Evolutionary conservation across 805 yeast genomes (phyloP), one percentile per base, ranked within the genome.

Genomic region (Babjeviella inositovora): DNA sequence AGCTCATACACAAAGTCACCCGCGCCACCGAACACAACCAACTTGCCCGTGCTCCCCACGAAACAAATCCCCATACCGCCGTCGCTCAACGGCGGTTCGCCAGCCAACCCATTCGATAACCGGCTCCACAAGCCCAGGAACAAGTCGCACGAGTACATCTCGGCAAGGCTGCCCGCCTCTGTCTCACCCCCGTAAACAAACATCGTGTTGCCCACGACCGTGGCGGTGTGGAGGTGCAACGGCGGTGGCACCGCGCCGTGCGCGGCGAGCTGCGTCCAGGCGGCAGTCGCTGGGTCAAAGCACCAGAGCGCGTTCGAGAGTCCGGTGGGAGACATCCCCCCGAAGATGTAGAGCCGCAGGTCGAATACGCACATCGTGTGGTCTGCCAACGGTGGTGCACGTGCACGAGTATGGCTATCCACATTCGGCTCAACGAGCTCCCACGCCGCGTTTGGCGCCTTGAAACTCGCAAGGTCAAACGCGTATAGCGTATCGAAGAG

Each of bases 171-270:
- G n/a, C n/a, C n/a, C n/a, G n/a, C n/a, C n/a, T n/a, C n/a, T n/a
- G n/a, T 71, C 39, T 84, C 80, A 24, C 99, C 99, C 18, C 98
- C 99, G 41, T 75, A 72, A 8, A 87, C 65, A 38, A 76, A 77
- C 64, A 90, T 59, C 23, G 73, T 57, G 37, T 82, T 85, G 29
- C 72, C 73, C 28, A 74, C 76, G 17, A 84, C 49, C 8, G 87
- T 64, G 8, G 93, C 71, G 4, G 95, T 69, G 45, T 90, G 99
- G 39, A 87, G 95, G 47, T 84, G 92, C 28, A 85, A 63, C 1
- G 96, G 87, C 3, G 77, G 73, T 3, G 95, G 96, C 8, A 47
- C 33, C 10, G 38, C 39, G 15, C 50, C 48, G n/a, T 60, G 51
- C 17, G 92, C 69, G 24, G 61, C 61, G 18, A 79, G 52, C 30